phyloP scores from a whole-genome alignment of 495 filamentous ascomycete species.

The Penicillium ucsense region DNA sequence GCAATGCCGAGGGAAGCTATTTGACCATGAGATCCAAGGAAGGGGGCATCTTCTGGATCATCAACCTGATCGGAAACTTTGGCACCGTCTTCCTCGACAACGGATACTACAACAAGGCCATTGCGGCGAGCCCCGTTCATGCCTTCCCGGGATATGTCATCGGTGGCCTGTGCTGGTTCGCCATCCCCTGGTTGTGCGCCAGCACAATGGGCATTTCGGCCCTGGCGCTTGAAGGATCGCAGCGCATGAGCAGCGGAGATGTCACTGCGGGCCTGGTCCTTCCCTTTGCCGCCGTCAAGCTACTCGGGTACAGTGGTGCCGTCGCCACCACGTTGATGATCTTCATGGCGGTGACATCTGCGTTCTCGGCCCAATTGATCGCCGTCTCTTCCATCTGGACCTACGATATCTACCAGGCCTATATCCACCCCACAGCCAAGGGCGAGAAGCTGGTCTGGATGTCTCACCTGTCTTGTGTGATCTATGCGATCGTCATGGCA shows the following conservation, averaged over 20 bases:
- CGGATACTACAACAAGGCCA: slow-evolving; percentile 90
- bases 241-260: slow-evolving; percentile 62
- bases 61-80: slow-evolving; percentile 66
- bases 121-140: slow-evolving; percentile 80
- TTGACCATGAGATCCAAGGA: slow-evolving; percentile 82
- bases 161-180: slow-evolving; percentile 88
- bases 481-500: slow-evolving; percentile 77
- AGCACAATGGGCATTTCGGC: slow-evolving; percentile 92
- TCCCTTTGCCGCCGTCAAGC: slow-evolving; percentile 79
- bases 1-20: slow-evolving; percentile 80
- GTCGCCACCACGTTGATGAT: slow-evolving; percentile 75
- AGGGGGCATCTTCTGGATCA: slow-evolving; percentile 92
- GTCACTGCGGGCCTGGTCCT: slow-evolving; percentile 82
- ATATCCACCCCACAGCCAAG: slow-evolving; percentile 46
- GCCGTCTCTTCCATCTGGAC: slow-evolving; percentile 90
- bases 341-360: slow-evolving; percentile 94
- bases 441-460: slow-evolving; percentile 79
- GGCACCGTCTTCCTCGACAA: slow-evolving; percentile 71
- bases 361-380: slow-evolving; percentile 82
- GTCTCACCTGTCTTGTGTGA: slow-evolving; percentile 65
- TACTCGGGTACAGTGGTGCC: slow-evolving; percentile 83
- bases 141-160: slow-evolving; percentile 90
- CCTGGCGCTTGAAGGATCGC: slow-evolving; percentile 66
- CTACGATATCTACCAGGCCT: slow-evolving; percentile 77
- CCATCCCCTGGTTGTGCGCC: slow-evolving; percentile 87